phyloP scores from a whole-genome alignment of 805 yeast genomes.

The Candida schatavii region DNA sequence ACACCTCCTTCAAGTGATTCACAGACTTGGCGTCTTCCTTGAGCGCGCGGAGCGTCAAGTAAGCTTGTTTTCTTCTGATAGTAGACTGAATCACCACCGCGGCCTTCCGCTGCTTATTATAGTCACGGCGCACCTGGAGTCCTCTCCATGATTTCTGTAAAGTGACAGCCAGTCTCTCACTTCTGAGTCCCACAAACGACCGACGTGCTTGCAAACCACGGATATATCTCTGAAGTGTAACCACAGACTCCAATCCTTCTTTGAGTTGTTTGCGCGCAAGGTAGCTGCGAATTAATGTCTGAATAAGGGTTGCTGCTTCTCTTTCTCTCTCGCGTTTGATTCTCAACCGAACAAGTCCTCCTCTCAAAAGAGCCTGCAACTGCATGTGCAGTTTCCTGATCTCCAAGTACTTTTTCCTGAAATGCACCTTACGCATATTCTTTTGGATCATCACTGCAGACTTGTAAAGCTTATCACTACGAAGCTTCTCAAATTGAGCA shows the following conservation, averaged over 20 bases:
- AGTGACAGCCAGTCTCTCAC: conserved; percentile 59
- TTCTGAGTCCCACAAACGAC: conserved; percentile 46
- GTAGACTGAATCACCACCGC: conserved; percentile 74
- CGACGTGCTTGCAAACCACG: conserved; percentile 57
- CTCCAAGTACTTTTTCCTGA: conserved; percentile 58
- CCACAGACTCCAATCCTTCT: conserved; percentile 34
- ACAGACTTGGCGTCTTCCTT: conserved; percentile 91
- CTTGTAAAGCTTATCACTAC: conserved; percentile 71
- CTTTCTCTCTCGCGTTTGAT: conserved; percentile 54
- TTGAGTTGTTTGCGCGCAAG: conserved; percentile 41
- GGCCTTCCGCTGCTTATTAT: conserved; percentile 45
- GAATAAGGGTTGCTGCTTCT: conserved; percentile 67
- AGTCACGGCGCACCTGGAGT: conserved; percentile 54
- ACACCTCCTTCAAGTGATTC: conserved; percentile 83
- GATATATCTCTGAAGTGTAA: conserved; percentile 44
- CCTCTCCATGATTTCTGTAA: conserved; percentile 80
- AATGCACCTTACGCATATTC: conserved; percentile 62
- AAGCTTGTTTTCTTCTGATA: conserved; percentile 74
- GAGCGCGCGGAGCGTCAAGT: conserved; percentile 56
- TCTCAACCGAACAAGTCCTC: conserved; percentile 53
- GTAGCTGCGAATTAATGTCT: conserved; percentile 60
- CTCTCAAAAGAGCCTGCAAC: conserved; percentile 65
- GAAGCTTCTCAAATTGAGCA: conserved; percentile 82
- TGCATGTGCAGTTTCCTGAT: conserved; percentile 51
- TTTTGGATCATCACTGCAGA: conserved; percentile 87